These are phyloP conservation scores for Clonostachys byssicola DNA, from an alignment of 2,329 filamentous ascomycete species.

Conservation along the genomic window DNA sequence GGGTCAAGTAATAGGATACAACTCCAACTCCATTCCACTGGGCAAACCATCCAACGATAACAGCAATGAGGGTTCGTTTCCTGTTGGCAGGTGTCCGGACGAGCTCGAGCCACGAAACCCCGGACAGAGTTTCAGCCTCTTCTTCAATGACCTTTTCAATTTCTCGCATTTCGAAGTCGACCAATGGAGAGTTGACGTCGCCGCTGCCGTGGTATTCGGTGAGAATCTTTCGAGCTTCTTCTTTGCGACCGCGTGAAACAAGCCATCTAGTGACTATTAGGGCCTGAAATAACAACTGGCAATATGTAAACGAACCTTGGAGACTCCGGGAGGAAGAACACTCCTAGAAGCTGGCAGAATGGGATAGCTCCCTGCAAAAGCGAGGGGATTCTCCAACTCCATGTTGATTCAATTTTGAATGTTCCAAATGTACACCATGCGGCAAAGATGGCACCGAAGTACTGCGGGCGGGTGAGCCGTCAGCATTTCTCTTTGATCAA, in stretches of 20 bases:
- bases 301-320: constrained; percentile 14
- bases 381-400: constrained; percentile 41
- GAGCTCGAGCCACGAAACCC: background rate
- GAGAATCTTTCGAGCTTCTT: constrained; percentile 28
- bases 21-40: constrained; percentile 4
- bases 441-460: constrained; percentile 5
- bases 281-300: too few relatives aligned
- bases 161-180: constrained; percentile 4
- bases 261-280: constrained; percentile 16
- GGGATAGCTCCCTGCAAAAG: constrained; percentile 39
- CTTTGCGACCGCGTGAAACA: constrained; percentile 28
- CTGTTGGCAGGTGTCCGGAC: background rate
- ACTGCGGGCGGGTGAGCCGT: background rate
- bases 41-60: constrained; percentile 3
- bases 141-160: constrained; percentile 6
- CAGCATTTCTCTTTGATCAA: too few relatives aligned
- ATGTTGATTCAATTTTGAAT: constrained; percentile 33
- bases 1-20: constrained; percentile 23
- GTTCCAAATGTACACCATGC: constrained; percentile 41
- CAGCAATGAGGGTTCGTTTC: constrained; percentile 2
- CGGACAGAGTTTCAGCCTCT: constrained; percentile 2
- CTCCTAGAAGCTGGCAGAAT: constrained; percentile 28
- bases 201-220: constrained; percentile 10
- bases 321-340: constrained; percentile 35
- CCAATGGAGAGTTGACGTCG: constrained; percentile 1